A percentile compares a stretch with the other conserved stretches of the same genome.
These are phyloP conservation scores for Pyricularia grisea DNA, from an alignment of 2,329 filamentous ascomycete species.

Conservation along the genomic window DNA sequence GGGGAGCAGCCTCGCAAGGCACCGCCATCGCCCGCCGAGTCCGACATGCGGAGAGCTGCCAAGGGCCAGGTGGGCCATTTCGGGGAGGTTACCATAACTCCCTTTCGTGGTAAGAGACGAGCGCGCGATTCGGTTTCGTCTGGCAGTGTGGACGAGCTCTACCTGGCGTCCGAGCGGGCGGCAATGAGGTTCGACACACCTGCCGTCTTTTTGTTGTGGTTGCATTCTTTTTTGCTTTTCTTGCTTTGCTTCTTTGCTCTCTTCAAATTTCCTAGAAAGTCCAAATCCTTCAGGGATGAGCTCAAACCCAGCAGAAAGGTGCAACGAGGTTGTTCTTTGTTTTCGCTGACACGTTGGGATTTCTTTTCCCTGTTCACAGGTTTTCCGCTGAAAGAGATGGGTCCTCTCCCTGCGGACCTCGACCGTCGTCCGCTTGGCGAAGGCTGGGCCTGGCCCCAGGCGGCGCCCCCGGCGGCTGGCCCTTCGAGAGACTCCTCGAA, in stretches of 20 bases:
- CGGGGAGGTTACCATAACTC: neutral
- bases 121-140: neutral
- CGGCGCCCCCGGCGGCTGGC: neutral
- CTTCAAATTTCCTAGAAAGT: neutral
- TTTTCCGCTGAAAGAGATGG: neutral
- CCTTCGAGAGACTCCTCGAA: neutral
- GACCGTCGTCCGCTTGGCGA: neutral
- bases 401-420: neutral
- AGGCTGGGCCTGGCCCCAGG: neutral
- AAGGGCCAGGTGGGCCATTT: neutral
- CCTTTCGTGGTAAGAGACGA: neutral
- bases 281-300: neutral
- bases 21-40: neutral
- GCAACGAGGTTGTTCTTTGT: neutral
- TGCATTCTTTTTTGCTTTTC: neutral
- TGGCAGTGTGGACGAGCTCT: neutral
- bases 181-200: neutral
- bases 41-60: neutral
- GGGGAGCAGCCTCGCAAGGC: neutral
- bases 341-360: neutral
- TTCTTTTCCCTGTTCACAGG: neutral
- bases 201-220: neutral
- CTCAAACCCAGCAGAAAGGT: neutral
- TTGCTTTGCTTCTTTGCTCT: neutral
- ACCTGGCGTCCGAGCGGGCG: neutral